Evolutionary conservation across 108 stramenopile species (phyloP).

Genomic region (Skeletonema tropicum): DNA sequence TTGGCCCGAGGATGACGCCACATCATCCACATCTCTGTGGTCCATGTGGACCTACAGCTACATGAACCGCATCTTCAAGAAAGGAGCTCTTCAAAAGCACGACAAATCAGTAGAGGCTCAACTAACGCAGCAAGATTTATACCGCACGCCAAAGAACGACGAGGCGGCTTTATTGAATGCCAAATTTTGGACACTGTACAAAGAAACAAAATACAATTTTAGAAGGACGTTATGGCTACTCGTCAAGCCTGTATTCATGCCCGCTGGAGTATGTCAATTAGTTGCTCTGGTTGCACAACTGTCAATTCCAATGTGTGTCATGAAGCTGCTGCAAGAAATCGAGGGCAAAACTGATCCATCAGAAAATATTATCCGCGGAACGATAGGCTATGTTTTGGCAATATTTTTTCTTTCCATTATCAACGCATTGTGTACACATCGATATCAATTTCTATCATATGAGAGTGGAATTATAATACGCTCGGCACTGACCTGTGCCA

Average conservation of each 20-base stretch:
- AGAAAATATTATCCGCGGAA: slow-evolving; percentile 23
- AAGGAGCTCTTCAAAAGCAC: slow-evolving; percentile 42
- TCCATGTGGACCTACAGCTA: slow-evolving; percentile 63
- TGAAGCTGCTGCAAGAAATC: slow-evolving; percentile 56
- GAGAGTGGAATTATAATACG: slow-evolving; percentile 68
- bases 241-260: slow-evolving; percentile 51
- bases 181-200: slow-evolving; percentile 17
- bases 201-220: slow-evolving; percentile 15
- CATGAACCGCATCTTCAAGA: slow-evolving; percentile 50
- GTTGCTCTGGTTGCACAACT: slow-evolving; percentile 61
- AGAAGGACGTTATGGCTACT: slow-evolving; percentile 56
- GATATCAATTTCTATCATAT: slow-evolving; percentile 66
- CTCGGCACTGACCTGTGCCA: slow-evolving; percentile 53
- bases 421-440: slow-evolving; percentile 66
- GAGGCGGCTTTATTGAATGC: slow-evolving; percentile 15
- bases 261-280: slow-evolving; percentile 71
- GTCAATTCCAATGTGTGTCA: slow-evolving; percentile 66
- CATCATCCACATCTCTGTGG: background rate
- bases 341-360: slow-evolving; percentile 27
- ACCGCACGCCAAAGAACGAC: slow-evolving; percentile 12
- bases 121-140: slow-evolving; percentile 56
- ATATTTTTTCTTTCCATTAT: slow-evolving; percentile 53
- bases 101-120: slow-evolving; percentile 8
- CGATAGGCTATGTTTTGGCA: slow-evolving; percentile 43
- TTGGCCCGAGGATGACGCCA: slow-evolving; percentile 23